A percentile compares a stretch with the other conserved stretches of the same genome.
Evolutionary conservation across 1,284 basidiomycete species (phyloP).

Genomic region (Clitocybe nebularis): DNA sequence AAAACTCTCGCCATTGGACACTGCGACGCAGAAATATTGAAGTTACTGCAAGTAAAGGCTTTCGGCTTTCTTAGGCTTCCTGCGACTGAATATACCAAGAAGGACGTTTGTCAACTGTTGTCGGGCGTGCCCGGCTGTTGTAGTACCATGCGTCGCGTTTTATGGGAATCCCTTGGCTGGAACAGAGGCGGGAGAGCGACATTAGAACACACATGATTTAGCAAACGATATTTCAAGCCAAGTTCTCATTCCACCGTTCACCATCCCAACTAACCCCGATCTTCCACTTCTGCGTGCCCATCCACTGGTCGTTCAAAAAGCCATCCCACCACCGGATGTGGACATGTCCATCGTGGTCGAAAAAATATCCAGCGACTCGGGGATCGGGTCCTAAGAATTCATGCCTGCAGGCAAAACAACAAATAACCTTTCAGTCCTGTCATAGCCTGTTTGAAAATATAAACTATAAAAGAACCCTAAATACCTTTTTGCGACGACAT

Average conservation of each 20-base stretch:
- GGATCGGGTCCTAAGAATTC: conserved; percentile 42
- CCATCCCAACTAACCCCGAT: conserved; percentile 29
- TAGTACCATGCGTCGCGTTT: background rate
- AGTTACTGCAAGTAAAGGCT: background rate
- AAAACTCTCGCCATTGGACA: background rate
- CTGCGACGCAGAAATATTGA: background rate
- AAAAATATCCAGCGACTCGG: conserved; percentile 36
- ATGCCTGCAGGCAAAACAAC: conserved; percentile 30
- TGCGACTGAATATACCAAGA: background rate
- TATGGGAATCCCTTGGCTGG: background rate
- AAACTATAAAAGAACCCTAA: no score
- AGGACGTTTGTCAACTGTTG: background rate
- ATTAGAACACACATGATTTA: background rate
- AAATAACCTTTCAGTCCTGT: no score
- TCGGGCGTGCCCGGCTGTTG: background rate
- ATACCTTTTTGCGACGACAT: conserved; percentile 31
- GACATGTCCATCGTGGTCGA: conserved; percentile 33
- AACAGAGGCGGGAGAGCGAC: background rate
- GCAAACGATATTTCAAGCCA: conserved; percentile 2
- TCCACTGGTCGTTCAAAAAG: conserved; percentile 41
- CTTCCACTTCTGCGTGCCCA: conserved; percentile 38
- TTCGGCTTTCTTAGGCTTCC: background rate
- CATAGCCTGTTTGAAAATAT: conserved; percentile 5
- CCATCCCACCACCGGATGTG: conserved; percentile 41
- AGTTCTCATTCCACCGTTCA: conserved; percentile 18